phyloP scores from a whole-genome alignment of 305 asterid genomes.

The Nicotiana rustica region DNA sequence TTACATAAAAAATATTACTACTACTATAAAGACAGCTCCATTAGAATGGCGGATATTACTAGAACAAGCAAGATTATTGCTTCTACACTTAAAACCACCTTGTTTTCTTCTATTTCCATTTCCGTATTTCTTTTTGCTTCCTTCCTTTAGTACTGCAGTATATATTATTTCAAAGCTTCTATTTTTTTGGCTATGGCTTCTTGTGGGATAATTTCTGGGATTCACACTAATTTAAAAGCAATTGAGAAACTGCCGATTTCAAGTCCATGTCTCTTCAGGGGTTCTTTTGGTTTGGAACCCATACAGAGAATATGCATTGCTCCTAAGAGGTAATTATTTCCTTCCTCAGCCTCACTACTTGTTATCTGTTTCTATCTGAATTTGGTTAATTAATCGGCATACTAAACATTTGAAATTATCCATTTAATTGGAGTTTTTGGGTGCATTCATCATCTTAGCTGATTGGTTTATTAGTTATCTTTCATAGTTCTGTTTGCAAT shows the following conservation, averaged over 20 bases:
- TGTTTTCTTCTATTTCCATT: conserved; percentile 39
- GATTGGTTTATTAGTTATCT: not conserved
- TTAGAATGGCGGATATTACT: conserved; percentile 75
- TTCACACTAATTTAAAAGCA: conserved; percentile 54
- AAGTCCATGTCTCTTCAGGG: conserved; percentile 52
- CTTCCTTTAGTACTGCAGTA: conserved; percentile 32
- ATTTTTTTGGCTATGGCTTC: conserved; percentile 73
- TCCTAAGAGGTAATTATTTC: conserved; percentile 65
- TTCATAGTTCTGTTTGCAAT: not conserved
- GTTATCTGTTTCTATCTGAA: not conserved
- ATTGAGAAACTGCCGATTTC: conserved; percentile 59
- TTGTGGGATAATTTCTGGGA: conserved; percentile 58
- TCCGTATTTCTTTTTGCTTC: conserved; percentile 38
- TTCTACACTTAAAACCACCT: conserved; percentile 39
- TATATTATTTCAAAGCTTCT: conserved; percentile 29
- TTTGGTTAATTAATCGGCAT: conserved; percentile 32
- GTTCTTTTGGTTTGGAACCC: conserved; percentile 63
- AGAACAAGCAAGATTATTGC: conserved; percentile 43
- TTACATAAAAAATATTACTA: not conserved
- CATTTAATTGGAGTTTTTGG: not conserved
- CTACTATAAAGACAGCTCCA: conserved; percentile 24
- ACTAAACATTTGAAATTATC: not conserved
- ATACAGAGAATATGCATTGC: conserved; percentile 56
- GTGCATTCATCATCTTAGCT: not conserved
- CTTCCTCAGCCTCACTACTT: not conserved